phyloP scores from a whole-genome alignment of 2,329 filamentous ascomycete species.

The Aspergillus sp. region DNA sequence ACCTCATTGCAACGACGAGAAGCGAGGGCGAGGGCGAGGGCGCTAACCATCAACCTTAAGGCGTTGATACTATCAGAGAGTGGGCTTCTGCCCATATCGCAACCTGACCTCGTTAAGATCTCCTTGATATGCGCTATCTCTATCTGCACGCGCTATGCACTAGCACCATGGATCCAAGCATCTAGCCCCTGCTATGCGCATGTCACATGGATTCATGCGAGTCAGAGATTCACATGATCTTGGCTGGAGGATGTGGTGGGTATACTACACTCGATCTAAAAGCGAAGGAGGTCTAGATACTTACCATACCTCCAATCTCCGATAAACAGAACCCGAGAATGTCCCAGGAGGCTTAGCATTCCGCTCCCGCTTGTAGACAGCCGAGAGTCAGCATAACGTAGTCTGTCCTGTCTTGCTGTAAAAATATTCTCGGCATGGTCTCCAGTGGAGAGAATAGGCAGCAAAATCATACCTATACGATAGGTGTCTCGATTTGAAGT shows the following conservation, averaged over 20 bases:
- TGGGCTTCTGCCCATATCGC: not conserved
- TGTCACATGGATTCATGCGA: constrained; percentile 13
- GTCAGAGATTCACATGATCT: constrained; percentile 14
- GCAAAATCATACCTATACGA: not conserved
- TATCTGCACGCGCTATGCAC: not conserved
- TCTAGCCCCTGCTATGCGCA: constrained; percentile 9
- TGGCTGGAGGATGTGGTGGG: not conserved
- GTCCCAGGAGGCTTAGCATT: not conserved
- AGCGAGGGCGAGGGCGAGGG: not conserved
- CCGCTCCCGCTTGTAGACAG: not conserved
- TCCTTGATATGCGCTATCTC: not conserved
- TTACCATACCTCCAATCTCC: not conserved
- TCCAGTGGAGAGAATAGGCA: not conserved
- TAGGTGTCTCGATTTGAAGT: too few species aligned
- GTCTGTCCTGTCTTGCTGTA: not conserved
- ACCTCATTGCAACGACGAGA: not conserved
- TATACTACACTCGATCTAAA: not conserved
- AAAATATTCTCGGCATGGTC: not conserved
- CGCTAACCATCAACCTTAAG: not conserved
- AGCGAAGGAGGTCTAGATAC: not conserved
- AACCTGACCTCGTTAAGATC: not conserved
- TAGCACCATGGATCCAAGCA: not conserved
- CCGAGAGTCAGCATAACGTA: not conserved
- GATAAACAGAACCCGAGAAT: not conserved
- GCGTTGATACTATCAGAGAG: not conserved